Evolutionary conservation across 495 filamentous ascomycete species (phyloP).

Genomic region (Annulohypoxylon moriforme): DNA sequence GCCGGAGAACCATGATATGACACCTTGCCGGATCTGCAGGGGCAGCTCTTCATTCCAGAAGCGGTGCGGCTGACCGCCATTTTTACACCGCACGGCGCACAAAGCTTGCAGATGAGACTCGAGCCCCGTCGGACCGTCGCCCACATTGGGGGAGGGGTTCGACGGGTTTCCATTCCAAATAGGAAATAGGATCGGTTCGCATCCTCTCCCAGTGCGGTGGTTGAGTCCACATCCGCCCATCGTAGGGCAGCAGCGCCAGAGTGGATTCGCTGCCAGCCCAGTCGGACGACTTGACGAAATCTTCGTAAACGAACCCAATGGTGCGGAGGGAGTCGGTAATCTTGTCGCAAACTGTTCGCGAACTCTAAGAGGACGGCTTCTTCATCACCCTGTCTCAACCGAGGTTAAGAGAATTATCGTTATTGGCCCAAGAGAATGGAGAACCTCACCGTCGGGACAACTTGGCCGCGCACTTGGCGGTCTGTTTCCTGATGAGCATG

Average conservation of each 20-base stretch:
- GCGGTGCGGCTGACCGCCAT: conserved; percentile 5
- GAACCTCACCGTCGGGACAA: not conserved
- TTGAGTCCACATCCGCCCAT: conserved; percentile 3
- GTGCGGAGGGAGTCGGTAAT: not conserved
- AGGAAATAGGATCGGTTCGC: not conserved
- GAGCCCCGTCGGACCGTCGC: not conserved
- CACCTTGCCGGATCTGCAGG: conserved; percentile 5
- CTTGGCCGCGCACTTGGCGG: not conserved
- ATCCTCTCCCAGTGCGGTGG: not conserved
- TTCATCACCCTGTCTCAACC: not conserved
- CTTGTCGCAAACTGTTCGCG: not conserved
- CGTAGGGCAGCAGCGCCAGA: not conserved
- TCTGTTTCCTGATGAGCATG: not conserved
- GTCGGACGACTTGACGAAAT: not conserved
- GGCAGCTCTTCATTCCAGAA: not conserved
- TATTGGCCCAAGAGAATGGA: not conserved
- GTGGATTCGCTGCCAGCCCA: not conserved
- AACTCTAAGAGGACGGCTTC: not conserved
- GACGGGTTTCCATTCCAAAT: not conserved
- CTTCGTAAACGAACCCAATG: not conserved
- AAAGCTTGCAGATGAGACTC: conserved; percentile 11
- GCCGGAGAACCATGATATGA: not conserved
- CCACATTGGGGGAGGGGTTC: not conserved
- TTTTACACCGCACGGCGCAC: conserved; percentile 4
- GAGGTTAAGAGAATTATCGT: not conserved